Base-by-base conservation (phyloP, 208 protist species). In the Crithidia thermophila region DNA sequence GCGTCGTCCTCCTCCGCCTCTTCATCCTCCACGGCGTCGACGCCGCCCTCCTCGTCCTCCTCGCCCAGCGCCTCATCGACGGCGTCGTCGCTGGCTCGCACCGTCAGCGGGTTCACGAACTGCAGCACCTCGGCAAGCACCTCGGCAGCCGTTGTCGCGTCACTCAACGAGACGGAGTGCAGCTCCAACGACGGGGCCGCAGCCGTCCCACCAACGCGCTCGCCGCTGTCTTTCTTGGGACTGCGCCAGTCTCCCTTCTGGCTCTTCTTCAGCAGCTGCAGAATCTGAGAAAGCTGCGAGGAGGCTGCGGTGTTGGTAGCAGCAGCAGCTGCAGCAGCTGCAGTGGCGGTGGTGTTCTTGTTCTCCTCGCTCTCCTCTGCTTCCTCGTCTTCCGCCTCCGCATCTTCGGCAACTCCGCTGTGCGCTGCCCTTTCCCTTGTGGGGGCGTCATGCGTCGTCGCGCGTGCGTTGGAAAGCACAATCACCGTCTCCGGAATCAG, bases 1-100 rank as follows among this genome's bases (percentile, higher is more conserved):
- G 85, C 83, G 42, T 83, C 85, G 30, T 89, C 87, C 20, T 88
- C 78, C 13, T 75, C 78, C 16, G 81, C 81, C 33, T 79, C 76
- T 45, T 77, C 82, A 23, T 85, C 90, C 40, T 79, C 83, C 4
- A 79, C 84, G 16, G 81, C 85, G 18, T 70, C 70, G 27, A 77
- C 74, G 21, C 59, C 82, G 28, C 84, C 72, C 20, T 82, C 66
- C 13, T 86, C 85, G 46, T 88, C 85, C 5, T 86, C 83, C 47
- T 61, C 40, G 20, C 79, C 90, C 11, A 71, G 39, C 0, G 59
- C 43, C 52, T 61, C 66, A 13, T 86, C 78, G 45, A 84, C 75
- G 25, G 75, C 79, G 39, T 75, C 74, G 8, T 81, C 68, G 51
- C 72, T 82, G 45, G 65, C 77, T 8, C 80, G 78, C 49, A 80